Base-by-base conservation (phyloP, 257 asterid genomes). In the Fraxinus excelsior region DNA sequence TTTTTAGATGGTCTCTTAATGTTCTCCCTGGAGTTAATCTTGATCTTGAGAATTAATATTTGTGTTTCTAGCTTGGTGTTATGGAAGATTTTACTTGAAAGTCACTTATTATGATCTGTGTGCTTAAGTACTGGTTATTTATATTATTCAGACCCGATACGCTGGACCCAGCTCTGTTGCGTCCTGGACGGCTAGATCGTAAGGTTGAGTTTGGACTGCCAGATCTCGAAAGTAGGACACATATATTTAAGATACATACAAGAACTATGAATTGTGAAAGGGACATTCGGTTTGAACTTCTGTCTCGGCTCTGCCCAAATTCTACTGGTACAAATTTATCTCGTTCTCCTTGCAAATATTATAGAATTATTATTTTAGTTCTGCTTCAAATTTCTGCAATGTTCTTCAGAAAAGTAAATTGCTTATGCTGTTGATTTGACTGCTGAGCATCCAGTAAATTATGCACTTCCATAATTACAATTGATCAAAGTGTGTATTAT, bases 121-220 rank as follows among this genome's bases (percentile, higher is more conserved):
- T 79, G 91, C 87, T 25, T 73, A 7, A 58, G 23, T 87, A 73
- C 89, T 84, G 18, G 87, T 40, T 72, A 35, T 5, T 62, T 72
- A 7, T 67, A 21, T 14, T 44, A 13, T 77, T 3, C 84, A 95
- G 98, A 76, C 99, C 99, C 6, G 99, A 95, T 79, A 93, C 99
- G 21, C 90, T 95, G 66, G 98, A 95, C 81, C 99, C 99, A 0
- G 99, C 99, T 0, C 82, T 95, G 67, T 56, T 95, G 67, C 96
- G 97, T 51, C 99, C 99, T 56, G 99, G 99, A 64, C 82, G 98
- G 18, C 84, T 95, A 31, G 99, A 95, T 78, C 89, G 97, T 13
- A 95, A 91, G 80, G 97, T 95, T 23, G 99, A 95, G 84, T 95
- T 95, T 85, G 99, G 98, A 46, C 87, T 95, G 75, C 98, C 99